Base-by-base conservation (phyloP, 2,329 filamentous ascomycete species). In the Colletotrichum agaves region DNA sequence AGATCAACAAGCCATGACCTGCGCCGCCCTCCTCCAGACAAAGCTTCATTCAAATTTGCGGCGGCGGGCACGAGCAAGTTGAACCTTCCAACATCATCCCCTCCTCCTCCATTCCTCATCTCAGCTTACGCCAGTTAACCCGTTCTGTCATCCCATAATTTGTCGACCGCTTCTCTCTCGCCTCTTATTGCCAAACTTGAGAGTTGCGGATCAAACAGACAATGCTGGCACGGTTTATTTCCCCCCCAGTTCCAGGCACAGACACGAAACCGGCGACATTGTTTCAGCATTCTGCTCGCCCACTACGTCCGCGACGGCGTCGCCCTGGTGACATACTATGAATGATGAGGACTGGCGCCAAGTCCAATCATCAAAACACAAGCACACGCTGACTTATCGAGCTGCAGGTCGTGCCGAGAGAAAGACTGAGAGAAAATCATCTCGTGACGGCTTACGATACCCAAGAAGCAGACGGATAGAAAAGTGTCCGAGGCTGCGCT, bases 181-280 rank as follows among this genome's bases (percentile, higher is more conserved):
- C 39, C n/a, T 17, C 55, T 33, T 31, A 23, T 60, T 56, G 39
- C 62, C 50, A 58, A 19, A 63, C 17, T 31, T 57, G 59, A 63
- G 27, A 39, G 63, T 44, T 57, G 63, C 59, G 59, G 59, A 67
- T 67, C 63, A 63, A 63, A 67, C 53, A 19, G 52, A 52, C 41
- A 52, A 33, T 59, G 53, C 64, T 55, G 46, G 53, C 53, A 55
- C 13, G 35, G 35, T 37, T 37, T 37, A 27, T 15, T n/a, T n/a
- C n/a, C n/a, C n/a, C n/a, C 35, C 4, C 23, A 8, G 27, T 23
- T 50, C 58, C 37, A 33, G 57, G 60, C 64, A 59, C 60, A 41
- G 52, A 33, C 49, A 63, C 64, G 61, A 67, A 67, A 67, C 64
- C 43, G 61, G 61, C 64, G 60, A 67, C 53, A 67, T 67, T 39